Conservation (phyloP, 164 flowering plant species). For the Santalum album region DNA sequence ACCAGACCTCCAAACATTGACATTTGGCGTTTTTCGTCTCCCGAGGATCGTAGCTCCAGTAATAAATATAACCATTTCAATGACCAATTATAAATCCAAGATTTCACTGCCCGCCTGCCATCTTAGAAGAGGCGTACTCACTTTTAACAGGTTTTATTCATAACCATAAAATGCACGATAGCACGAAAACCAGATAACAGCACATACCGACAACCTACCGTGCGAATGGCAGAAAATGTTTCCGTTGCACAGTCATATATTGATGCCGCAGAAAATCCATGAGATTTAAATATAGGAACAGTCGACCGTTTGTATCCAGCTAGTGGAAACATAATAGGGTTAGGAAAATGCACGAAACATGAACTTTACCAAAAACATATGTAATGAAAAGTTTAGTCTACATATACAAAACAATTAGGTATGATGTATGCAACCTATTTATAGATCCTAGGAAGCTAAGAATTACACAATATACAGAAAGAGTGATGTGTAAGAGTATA, state of each 20-base stretch:
- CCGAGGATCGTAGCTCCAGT: conserved; percentile 80
- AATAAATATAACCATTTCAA: background rate
- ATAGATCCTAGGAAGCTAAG: too few species aligned
- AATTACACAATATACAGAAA: too few species aligned
- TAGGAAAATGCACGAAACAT: conserved; percentile 10
- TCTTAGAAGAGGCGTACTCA: too few species aligned
- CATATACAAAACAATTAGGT: too few species aligned
- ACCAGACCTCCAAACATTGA: conserved; percentile 75
- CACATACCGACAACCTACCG: conserved; percentile 44
- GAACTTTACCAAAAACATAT: background rate
- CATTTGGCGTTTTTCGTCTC: conserved; percentile 95
- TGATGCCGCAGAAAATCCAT: conserved; percentile 78
- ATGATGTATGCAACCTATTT: background rate
- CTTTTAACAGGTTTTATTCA: too few species aligned
- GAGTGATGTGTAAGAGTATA: too few species aligned
- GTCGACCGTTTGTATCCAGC: conserved; percentile 94
- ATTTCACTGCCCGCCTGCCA: background rate
- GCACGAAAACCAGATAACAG: background rate
- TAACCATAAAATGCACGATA: background rate
- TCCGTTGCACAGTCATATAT: conserved; percentile 86
- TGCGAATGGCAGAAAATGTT: conserved; percentile 93
- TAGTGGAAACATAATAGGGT: conserved; percentile 16
- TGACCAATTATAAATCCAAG: background rate
- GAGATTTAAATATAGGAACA: conserved; percentile 80
- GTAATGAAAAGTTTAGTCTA: background rate